Base-by-base conservation (phyloP, 2,329 filamentous ascomycete genomes). In the Fusarium sp. region DNA sequence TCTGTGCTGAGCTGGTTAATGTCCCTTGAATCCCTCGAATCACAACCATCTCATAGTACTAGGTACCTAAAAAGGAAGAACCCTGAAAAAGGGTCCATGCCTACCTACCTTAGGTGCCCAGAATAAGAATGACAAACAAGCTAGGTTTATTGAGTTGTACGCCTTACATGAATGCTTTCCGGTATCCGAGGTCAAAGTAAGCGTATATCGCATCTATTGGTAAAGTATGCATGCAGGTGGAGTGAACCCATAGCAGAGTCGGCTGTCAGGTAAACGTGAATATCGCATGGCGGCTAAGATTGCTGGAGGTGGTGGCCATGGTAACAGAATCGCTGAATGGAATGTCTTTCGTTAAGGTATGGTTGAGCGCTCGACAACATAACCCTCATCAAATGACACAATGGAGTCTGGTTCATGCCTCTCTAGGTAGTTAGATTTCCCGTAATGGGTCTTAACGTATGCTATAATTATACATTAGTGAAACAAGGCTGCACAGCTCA, bases 1-100 rank as follows among this genome's bases (percentile, higher is more conserved):
- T 66, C 62, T 66, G 62, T 66, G 62, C 63, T 66, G 56, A 44
- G 55, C 31, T 62, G 43, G 49, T 38, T 40, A 55, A 66, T 66
- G 34, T 51, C 49, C 40, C 43, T 65, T 39, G 40, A 65, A 65
- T 65, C 63, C 62, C 53, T 65, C 62, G 62, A 65, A 65, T 65
- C 55, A 69, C 39, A 46, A 33, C 17, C 54, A 43, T 31, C 28
- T 10, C 28, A 31, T 31, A 31, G 10, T 31, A 31, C 28, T 31
- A 13, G 28, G 28, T 31, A 31, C 28, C 28, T 13, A 34, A 42
- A 53, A 39, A 46, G 26, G 43, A 40, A 54, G 56, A 55, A 48
- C 61, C 66, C 67, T 56, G 53, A 43, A 55, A 56, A 69, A 69
- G 67, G 54, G 53, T 54, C 42, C 39, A 52, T 63, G 38, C 31